These are phyloP conservation scores for Tetrapisispora phaffii DNA, from an alignment of 805 yeast species.

Conservation along the genomic window DNA sequence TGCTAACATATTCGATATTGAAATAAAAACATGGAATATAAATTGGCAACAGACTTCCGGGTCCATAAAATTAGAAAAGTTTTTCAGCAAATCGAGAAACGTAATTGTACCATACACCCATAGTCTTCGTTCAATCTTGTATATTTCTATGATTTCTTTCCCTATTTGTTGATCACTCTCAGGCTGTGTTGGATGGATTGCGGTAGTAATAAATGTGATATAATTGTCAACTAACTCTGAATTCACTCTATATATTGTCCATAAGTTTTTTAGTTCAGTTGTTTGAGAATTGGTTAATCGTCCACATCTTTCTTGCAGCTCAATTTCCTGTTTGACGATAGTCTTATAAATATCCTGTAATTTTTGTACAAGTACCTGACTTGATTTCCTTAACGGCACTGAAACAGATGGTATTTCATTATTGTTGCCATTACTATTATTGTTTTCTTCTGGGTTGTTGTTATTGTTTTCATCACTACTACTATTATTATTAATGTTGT, in stretches of 20 bases:
- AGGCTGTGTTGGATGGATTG: slow-evolving; percentile 63
- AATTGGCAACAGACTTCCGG: slow-evolving; percentile 72
- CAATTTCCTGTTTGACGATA: slow-evolving; percentile 57
- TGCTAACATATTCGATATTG: slow-evolving; percentile 33
- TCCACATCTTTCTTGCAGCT: slow-evolving; percentile 61
- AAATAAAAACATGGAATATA: slow-evolving; percentile 59
- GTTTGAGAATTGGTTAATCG: slow-evolving; percentile 45
- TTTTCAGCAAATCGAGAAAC: slow-evolving; percentile 64
- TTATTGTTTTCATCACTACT: slow-evolving; percentile 7
- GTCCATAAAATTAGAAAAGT: slow-evolving; percentile 63
- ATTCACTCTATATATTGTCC: slow-evolving; percentile 64
- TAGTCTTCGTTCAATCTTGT: slow-evolving; percentile 67
- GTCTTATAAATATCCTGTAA: slow-evolving; percentile 65
- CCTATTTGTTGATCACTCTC: slow-evolving; percentile 36
- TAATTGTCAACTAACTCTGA: slow-evolving; percentile 58
- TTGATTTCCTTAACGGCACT: slow-evolving; percentile 24
- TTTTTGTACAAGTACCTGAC: slow-evolving; percentile 50
- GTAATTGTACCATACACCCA: slow-evolving; percentile 86
- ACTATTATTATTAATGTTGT: slow-evolving; percentile 6
- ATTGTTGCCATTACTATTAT: slow-evolving; percentile 17
- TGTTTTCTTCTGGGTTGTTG: slow-evolving; percentile 13
- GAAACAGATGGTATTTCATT: slow-evolving; percentile 14
- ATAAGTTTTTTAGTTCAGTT: slow-evolving; percentile 52
- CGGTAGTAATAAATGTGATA: slow-evolving; percentile 61
- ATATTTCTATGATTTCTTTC: slow-evolving; percentile 63